These are phyloP conservation scores for Coccomyxa sp. DNA, from an alignment of 139 green algal genomes.

Conservation along the genomic window DNA sequence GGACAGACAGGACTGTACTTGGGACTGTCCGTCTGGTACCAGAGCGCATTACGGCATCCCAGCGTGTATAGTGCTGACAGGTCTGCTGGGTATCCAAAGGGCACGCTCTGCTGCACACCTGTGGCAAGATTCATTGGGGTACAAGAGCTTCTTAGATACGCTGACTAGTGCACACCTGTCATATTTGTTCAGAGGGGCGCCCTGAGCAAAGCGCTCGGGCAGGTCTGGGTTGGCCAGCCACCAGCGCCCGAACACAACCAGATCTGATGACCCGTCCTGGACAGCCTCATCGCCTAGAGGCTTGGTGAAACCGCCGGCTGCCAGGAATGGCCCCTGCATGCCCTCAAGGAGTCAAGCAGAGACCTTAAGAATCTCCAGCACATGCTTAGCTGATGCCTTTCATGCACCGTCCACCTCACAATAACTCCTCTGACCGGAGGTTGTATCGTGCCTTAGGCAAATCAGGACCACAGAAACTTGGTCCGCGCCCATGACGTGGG, in stretches of 20 bases:
- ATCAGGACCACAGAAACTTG: neutral
- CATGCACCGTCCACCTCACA: neutral
- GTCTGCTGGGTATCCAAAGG: no score
- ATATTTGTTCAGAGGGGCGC: slow-evolving; percentile 69
- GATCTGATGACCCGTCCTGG: slow-evolving; percentile 33
- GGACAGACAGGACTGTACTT: no score
- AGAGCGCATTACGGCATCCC: no score
- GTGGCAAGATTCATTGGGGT: no score
- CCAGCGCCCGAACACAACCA: slow-evolving; percentile 44
- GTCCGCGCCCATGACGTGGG: neutral
- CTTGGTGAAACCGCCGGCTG: slow-evolving; percentile 55
- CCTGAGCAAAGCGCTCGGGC: slow-evolving; percentile 49
- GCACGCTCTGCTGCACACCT: no score
- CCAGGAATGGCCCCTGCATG: slow-evolving; percentile 57
- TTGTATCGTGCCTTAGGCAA: neutral
- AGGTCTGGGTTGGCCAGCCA: slow-evolving; percentile 78
- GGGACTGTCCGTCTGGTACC: no score
- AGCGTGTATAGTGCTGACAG: no score
- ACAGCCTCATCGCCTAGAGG: slow-evolving; percentile 44
- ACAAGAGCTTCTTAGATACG: no score
- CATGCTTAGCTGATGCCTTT: no score
- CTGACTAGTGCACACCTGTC: no score
- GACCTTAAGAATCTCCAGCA: no score
- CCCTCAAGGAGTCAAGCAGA: no score
- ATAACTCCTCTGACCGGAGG: neutral